Conservation (phyloP, 1,284 basidiomycete species). For the Naganishia albida region DNA sequence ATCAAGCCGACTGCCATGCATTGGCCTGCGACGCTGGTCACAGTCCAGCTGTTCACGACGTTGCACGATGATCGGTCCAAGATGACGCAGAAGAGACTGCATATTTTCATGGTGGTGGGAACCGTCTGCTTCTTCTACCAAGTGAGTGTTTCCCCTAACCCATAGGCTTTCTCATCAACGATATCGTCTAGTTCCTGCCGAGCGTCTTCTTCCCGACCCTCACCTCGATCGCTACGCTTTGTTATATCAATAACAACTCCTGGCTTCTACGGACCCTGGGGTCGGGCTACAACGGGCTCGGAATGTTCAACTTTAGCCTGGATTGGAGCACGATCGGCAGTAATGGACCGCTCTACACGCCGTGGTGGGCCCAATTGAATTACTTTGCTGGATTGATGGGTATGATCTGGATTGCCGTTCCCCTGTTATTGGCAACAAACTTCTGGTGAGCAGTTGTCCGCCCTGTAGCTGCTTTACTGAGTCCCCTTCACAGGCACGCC, state of each 20-base stretch:
- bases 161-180: no score
- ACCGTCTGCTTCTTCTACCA: constrained; percentile 54
- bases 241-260: constrained; percentile 54
- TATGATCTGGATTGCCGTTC: constrained; percentile 58
- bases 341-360: constrained; percentile 55
- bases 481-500: constrained; percentile 49
- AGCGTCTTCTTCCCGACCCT: constrained; percentile 57
- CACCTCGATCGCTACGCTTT: constrained; percentile 57
- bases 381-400: constrained; percentile 51
- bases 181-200: constrained; percentile 53
- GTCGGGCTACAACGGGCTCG: constrained; percentile 58
- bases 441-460: constrained; percentile 51
- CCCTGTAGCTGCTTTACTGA: background rate
- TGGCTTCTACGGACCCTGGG: constrained; percentile 55
- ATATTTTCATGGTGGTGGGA: constrained; percentile 56
- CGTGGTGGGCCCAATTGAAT: constrained; percentile 57
- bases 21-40: constrained; percentile 57
- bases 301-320: constrained; percentile 56
- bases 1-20: constrained; percentile 49
- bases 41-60: constrained; percentile 58
- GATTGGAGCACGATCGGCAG: constrained; percentile 58
- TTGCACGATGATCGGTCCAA: constrained; percentile 54
- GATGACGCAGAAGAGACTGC: constrained; percentile 52
- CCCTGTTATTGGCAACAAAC: constrained; percentile 55
- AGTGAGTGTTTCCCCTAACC: constrained; percentile 10